Evolutionary conservation across 2,329 filamentous ascomycete genomes (phyloP), one percentile per base, ranked within the genome.

Genomic region (Didymella glomerata): DNA sequence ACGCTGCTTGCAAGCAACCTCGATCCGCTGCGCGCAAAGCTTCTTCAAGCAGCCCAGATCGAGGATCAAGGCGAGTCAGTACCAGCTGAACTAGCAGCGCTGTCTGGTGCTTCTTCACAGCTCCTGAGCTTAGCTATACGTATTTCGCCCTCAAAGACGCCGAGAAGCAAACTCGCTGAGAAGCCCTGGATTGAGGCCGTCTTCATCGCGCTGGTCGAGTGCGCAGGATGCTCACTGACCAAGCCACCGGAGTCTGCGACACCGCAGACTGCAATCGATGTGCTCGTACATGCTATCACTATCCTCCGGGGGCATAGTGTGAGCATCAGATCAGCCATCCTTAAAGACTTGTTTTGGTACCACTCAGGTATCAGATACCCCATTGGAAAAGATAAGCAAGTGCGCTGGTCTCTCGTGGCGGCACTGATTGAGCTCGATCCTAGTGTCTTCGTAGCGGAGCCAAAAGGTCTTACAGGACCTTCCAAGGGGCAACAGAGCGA

Each of bases 171-270:
- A 22, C 64, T 75, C 10, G 67, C 73, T 8, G 80, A 82, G 60
- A 71, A 68, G 38, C 76, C 80, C 4, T 83, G 81, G 81, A 69
- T 82, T 10, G 78, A 82, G 50, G 68, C 71, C 13, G 66, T 78
- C 9, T 78, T 82, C 47, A 55, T 69, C 6, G 71, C 73, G 1
- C 68, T 82, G 9, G 63, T 70, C 6, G 71, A 77, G 48, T 79
- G 76, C 60, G 64, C 67, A 46, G 69, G 68, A 40, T 76, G 69
- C 58, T 65, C 74, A 14, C 34, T 75, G 38, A 57, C 60, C n/a
- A 41, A 63, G 18, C 65, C 68, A 7, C 67, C 70, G 6, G 60
- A 67, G n/a, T 68, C 66, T 42, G 51, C 55, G 14, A 67, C 68
- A 14, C 53, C 64, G 7, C 49, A 50, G 20, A 61, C 62, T 16